Conservation (phyloP, 2,329 filamentous ascomycete species). For the Fusarium mangiferae region DNA sequence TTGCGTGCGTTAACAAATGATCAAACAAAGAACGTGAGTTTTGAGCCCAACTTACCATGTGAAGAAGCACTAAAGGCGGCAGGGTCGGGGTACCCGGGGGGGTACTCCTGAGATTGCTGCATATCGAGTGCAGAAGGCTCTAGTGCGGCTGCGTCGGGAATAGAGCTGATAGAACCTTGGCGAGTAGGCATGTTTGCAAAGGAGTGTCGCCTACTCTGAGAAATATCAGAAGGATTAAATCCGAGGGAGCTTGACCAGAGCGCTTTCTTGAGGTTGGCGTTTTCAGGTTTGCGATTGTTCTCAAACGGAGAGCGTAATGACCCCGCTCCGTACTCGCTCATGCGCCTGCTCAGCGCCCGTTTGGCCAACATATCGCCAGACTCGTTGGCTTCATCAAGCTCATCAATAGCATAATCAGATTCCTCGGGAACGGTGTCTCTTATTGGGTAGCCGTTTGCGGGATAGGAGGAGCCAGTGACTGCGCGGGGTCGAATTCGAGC, state of each 20-base stretch:
- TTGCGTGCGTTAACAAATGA: not conserved
- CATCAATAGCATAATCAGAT: conserved; percentile 78
- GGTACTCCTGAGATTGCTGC: conserved; percentile 56
- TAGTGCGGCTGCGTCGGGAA: conserved; percentile 62
- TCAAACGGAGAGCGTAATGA: conserved; percentile 60
- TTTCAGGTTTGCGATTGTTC: conserved; percentile 73
- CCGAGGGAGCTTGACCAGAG: conserved; percentile 79
- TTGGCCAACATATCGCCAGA: conserved; percentile 58
- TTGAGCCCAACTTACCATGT: conserved; percentile 51
- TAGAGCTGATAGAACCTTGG: conserved; percentile 71
- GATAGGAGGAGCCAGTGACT: conserved; percentile 64
- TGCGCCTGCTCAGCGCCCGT: conserved; percentile 60
- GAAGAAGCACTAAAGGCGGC: conserved; percentile 51
- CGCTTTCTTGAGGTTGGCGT: conserved; percentile 67
- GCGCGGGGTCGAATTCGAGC: conserved; percentile 67
- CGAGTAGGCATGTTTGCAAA: conserved; percentile 76
- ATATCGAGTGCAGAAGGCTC: conserved; percentile 59
- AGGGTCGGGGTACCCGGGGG: conserved; percentile 53
- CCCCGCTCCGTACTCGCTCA: conserved; percentile 66
- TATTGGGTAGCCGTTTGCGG: conserved; percentile 68
- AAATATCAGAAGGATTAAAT: conserved; percentile 71
- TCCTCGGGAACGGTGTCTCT: conserved; percentile 71
- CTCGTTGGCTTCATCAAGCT: conserved; percentile 72
- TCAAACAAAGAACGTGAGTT: not conserved
- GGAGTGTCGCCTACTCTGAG: conserved; percentile 82